These are phyloP conservation scores for Hymenoscyphus occultus DNA, from an alignment of 2,329 filamentous ascomycete species.

Conservation along the genomic window DNA sequence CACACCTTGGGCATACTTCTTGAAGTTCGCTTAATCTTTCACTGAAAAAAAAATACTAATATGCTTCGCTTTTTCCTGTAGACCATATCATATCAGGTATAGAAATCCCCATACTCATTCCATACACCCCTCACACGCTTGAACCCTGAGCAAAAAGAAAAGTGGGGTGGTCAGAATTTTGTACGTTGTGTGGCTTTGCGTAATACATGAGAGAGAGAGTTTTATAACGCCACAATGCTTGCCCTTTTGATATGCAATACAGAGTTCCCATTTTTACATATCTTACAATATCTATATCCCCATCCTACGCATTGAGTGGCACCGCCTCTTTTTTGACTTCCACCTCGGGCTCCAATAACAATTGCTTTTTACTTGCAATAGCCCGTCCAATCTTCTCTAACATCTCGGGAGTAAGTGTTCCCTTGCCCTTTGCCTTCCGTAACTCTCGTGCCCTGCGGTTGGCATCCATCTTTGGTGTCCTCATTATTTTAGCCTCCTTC, in stretches of 20 bases:
- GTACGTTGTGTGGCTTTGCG: no score
- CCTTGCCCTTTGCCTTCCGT: conserved; percentile 30
- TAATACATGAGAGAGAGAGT: background rate
- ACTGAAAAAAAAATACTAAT: no score
- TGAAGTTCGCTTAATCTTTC: no score
- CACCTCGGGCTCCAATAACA: conserved; percentile 20
- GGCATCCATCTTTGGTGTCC: conserved; percentile 35
- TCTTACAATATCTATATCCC: conserved; percentile 26
- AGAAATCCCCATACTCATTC: no score
- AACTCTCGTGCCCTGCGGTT: conserved; percentile 31
- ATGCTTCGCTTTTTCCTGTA: no score
- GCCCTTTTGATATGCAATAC: background rate
- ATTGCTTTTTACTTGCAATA: conserved; percentile 32
- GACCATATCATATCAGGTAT: no score
- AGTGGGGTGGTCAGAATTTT: no score
- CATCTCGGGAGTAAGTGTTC: conserved; percentile 33
- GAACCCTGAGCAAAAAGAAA: no score
- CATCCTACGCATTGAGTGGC: conserved; percentile 17
- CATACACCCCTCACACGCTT: no score
- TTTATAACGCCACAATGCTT: background rate
- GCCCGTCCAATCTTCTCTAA: conserved; percentile 35
- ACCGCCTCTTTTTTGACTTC: conserved; percentile 3
- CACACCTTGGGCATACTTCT: no score
- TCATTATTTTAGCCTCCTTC: conserved; percentile 30
- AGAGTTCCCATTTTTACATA: conserved; percentile 26